Evolutionary conservation across 1,139 yeast species (phyloP), one percentile per base, ranked within the genome.

Genomic region (Yamadazyma aaseri): DNA sequence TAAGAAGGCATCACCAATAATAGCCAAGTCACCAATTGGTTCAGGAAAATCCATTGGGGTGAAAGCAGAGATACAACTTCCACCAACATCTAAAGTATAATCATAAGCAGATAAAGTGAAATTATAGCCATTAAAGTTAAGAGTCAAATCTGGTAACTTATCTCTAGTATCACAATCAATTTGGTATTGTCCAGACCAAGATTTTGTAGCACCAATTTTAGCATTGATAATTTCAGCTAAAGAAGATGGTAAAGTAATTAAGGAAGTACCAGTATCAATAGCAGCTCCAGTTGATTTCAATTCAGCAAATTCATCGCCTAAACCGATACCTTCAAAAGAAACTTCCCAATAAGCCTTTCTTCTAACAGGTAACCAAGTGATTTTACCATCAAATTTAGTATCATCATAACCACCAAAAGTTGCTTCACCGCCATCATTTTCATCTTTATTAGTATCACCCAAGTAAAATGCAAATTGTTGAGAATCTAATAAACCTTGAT

Each of bases 281-380:
- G 96, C 97, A 51, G 97, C 98, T 61, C 98, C 98, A 42, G 92
- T 82, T 53, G 71, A 70, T 51, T 74, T 76, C 55, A 92, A 77
- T 51, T 75, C 80, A 32, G 97, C 96, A 53, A 76, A 84, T 65
- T 92, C 96, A 46, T 83, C 84, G 51, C 98, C 98, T 44, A 92
- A 74, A 25, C 90, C 86, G 56, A 92, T 71, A 51, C 96, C 90
- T 51, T 87, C 87, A 48, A 92, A 83, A 46, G 84, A 76, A 41
- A 92, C 98, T 72, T 92, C 98, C 98, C 98, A 92, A 76, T 92
- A 92, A 24, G 97, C 98, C 80, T 90, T 86, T 76, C 98, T 86
- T 72, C 98, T 87, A 42, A 92, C 94, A 39, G 98, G 98, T 64
- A 92, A 76, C 86, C 95, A 89, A 35, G 92, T 84, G 51, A 92